Base-by-base conservation (phyloP, 1,284 basidiomycete genomes). In the Stereum hirsutum region DNA sequence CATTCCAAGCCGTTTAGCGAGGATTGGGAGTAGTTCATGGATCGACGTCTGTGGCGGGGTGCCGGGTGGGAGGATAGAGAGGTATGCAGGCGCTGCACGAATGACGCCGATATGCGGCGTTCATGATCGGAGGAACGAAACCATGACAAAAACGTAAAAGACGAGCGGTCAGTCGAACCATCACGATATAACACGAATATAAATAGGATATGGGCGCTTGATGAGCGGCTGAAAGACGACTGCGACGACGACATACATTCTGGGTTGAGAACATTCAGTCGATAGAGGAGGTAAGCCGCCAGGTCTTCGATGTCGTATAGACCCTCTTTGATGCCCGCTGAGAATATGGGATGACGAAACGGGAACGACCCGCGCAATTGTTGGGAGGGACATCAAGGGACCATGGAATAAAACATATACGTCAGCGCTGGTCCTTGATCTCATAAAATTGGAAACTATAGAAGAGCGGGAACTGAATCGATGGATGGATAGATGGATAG, bases 261-360 rank as follows among this genome's bases (percentile, higher is more conserved):
- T 17, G 81, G 78, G 61, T 88, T 74, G 42, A 91, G 66, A 37
- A 87, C 63, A 62, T 94, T 94, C 47, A 97, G 67, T 48, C 86
- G 74, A 63, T 87, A 94, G n/a, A 96, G 63, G 17, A 97, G 69
- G 65, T 97, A 98, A 48, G 89, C 78, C 21, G 87, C 86, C 30
- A 96, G 72, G 2, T 80, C 70, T 58, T 95, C 88, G 39, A 79
- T 69, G 59, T 94, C 89, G 57, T 96, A 95, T 44, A 97, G 64
- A 10, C 86, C 82, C 67, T 93, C 89, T 65, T 97, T 97, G 66
- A 98, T 93, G 19, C 93, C 95, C 52, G 89, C 93, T 91, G 55
- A 21, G n/a, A n/a, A n/a, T n/a, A n/a, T n/a, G 42, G n/a, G n/a
- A n/a, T n/a, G n/a, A n/a, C n/a, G n/a, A n/a, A n/a, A n/a, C n/a